Evolutionary conservation across 2,329 filamentous ascomycete species (phyloP).

Genomic region (Aspergillus vadensis): DNA sequence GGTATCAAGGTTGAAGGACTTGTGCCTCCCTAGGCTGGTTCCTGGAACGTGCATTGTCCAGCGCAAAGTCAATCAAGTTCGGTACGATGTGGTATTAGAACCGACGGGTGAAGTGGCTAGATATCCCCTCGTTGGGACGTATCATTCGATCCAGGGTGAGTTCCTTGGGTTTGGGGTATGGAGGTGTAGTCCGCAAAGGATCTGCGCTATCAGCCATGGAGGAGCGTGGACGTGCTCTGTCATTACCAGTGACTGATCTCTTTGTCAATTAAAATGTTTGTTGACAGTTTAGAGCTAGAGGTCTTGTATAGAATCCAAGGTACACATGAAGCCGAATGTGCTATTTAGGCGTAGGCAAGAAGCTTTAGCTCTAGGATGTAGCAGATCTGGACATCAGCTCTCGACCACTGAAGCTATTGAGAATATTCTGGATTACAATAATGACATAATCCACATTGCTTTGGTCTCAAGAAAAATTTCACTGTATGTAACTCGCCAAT

Average conservation of each 20-base stretch:
- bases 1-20: slow-evolving; percentile 21
- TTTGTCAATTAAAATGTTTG: too few relatives aligned
- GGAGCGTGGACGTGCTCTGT: slow-evolving; percentile 24
- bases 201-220: slow-evolving; percentile 22
- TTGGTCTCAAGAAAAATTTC: too few relatives aligned
- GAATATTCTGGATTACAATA: too few relatives aligned
- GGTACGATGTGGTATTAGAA: slow-evolving; percentile 25
- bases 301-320: too few relatives aligned
- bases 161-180: slow-evolving; percentile 29
- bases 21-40: slow-evolving; percentile 11
- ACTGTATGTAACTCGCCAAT: too few relatives aligned
- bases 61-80: slow-evolving; percentile 22
- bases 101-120: neutral
- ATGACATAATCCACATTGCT: too few relatives aligned
- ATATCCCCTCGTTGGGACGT: slow-evolving; percentile 30
- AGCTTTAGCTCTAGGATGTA: too few relatives aligned
- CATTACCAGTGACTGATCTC: slow-evolving; percentile 20
- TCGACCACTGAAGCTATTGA: too few relatives aligned
- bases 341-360: too few relatives aligned
- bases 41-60: slow-evolving; percentile 25
- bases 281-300: too few relatives aligned
- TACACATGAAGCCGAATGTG: too few relatives aligned
- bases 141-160: slow-evolving; percentile 27
- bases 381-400: too few relatives aligned
- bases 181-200: slow-evolving; percentile 26